Evolutionary conservation across 225 moss, liverwort and hornwort species (phyloP), one percentile per base, ranked within the genome.

Genomic region (Lunularia cruciata): DNA sequence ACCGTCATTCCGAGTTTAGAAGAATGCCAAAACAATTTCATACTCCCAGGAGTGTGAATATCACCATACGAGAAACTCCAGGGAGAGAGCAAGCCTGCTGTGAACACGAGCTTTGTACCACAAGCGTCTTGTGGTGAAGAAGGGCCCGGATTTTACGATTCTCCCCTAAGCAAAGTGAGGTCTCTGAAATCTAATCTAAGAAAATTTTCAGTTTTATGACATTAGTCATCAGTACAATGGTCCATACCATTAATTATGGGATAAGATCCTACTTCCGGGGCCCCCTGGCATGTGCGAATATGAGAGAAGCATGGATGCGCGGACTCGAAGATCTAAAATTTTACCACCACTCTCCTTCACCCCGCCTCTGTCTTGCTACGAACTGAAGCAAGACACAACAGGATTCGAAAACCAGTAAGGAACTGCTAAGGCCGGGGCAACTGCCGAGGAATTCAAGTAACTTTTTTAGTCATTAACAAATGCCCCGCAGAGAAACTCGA

Each of bases 281-380:
- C 43, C 36, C 46, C 38, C 71, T 72, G 47, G 73, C 83, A 64
- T 63, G 11, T 3, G 5, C 11, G 12, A 25, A 0, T 43, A 26
- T 5, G 35, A 28, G 13, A 43, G 26, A 9, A 2, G 40, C 1
- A 27, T 15, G 2, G 11, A 42, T 4, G 13, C 39, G 43, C 42
- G 15, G 23, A 40, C 12, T 4, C 35, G 31, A 12, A 63, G 39
- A 63, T 63, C 39, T 40, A 26, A 40, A 63, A 12, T 10, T 11
- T 18, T 59, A 20, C 58, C 15, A 63, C 39, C 39, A 23, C 39
- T 52, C 52, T 63, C 23, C 42, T n/a, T 59, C 20, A 36, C 30
- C 19, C 30, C 34, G 31, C 7, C 39, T 52, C 52, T 63, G 42
- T 63, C 33, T 59, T 36, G 58, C 30, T 35, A n/a, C 34, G 31